These are phyloP conservation scores for Pseudopyricularia cyperi DNA, from an alignment of 2,329 filamentous ascomycete genomes.

Conservation along the genomic window DNA sequence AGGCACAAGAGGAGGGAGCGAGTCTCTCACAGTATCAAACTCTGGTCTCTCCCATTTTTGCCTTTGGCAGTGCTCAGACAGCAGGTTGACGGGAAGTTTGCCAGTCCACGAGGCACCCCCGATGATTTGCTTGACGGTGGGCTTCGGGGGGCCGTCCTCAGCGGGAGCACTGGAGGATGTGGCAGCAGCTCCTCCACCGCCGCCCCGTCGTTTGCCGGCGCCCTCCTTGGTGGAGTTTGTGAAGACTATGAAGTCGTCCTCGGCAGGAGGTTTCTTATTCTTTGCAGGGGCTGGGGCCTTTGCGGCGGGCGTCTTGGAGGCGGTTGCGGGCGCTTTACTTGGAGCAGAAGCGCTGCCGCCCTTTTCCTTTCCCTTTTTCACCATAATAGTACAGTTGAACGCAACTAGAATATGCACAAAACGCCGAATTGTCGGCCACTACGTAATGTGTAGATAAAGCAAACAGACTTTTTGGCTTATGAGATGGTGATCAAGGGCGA, in stretches of 20 bases:
- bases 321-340: conserved; percentile 13
- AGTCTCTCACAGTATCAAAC: conserved; percentile 57
- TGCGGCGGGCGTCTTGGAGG: not conserved
- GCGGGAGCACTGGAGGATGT: not conserved
- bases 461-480: not conserved
- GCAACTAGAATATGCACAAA: too few species aligned
- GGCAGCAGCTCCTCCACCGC: conserved; percentile 7
- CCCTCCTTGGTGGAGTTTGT: conserved; percentile 44
- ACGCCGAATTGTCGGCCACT: too few species aligned
- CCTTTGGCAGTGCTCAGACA: conserved; percentile 90
- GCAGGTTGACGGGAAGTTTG: conserved; percentile 84
- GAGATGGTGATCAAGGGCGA: not conserved
- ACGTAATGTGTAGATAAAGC: too few species aligned
- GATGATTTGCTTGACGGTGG: conserved; percentile 67
- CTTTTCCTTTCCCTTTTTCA: conserved; percentile 41
- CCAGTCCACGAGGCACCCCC: conserved; percentile 95
- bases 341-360: conserved; percentile 18
- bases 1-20: not conserved
- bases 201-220: conserved; percentile 27
- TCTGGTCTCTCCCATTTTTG: conserved; percentile 92
- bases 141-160: conserved; percentile 36
- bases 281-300: not conserved
- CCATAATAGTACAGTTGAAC: conserved; percentile 19
- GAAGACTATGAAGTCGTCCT: conserved; percentile 42
- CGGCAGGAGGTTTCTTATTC: conserved; percentile 20